Conservation (phyloP, 106 monocot genomes). For the Amphibolis antarctica region DNA sequence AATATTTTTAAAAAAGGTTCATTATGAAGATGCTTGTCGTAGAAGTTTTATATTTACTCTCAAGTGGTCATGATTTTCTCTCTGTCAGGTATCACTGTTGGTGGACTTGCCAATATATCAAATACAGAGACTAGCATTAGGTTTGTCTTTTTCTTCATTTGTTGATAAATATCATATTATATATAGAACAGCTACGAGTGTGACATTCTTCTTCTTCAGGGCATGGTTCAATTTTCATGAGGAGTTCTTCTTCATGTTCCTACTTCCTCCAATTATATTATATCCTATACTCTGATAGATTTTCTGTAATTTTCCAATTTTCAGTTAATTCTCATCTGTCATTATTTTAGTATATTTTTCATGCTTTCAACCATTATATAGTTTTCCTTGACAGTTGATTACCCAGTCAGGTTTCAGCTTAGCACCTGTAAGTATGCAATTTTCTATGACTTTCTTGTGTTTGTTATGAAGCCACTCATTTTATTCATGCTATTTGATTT, state of each 20-base stretch:
- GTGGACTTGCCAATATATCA: slow-evolving; percentile 78
- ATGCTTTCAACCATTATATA: neutral
- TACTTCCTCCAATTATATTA: slow-evolving; percentile 99
- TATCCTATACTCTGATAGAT: slow-evolving; percentile 41
- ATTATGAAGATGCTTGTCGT: neutral
- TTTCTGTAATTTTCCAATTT: slow-evolving; percentile 1
- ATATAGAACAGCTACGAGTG: neutral
- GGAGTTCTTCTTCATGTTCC: slow-evolving; percentile 96
- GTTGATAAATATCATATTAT: neutral
- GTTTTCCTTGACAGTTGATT: slow-evolving; percentile 50
- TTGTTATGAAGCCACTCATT: neutral
- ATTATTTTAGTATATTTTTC: neutral
- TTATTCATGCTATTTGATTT: slow-evolving; percentile 1
- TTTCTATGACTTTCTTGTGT: neutral
- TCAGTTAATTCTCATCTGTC: neutral
- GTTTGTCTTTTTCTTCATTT: slow-evolving; percentile 27
- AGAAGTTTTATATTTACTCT: neutral
- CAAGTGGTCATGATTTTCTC: neutral
- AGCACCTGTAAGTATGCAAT: slow-evolving; percentile 75
- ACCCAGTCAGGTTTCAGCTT: slow-evolving; percentile 99
- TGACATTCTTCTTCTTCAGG: slow-evolving; percentile 30
- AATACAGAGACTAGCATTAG: slow-evolving; percentile 74
- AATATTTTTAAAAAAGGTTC: too few species aligned
- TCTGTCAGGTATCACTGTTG: slow-evolving; percentile 93
- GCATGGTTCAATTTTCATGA: slow-evolving; percentile 98